Evolutionary conservation across 192 early-diverging fungal species (phyloP), one percentile per base, ranked within the genome.

Genomic region (Dissophora ornata): DNA sequence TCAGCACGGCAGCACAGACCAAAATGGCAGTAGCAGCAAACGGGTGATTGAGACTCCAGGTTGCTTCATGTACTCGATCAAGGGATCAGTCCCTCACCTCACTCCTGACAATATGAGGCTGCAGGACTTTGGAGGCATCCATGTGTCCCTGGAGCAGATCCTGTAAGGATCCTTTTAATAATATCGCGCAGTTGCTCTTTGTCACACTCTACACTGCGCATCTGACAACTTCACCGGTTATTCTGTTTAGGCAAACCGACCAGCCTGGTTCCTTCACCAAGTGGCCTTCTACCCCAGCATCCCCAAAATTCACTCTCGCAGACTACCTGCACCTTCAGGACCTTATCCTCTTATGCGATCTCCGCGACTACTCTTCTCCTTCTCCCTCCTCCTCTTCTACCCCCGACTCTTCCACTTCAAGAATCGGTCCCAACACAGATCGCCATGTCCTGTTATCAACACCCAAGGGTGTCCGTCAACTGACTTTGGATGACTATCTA

Each of bases 21-120:
- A 69, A 28, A 15, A 54, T 22, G 21, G 38, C 21, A 18, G 25
- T 40, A 48, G n/a, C 11, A 44, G 32, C 28, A 75, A 71, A 44
- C 59, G 69, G 9, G 32, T 47, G 30, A 62, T 82, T 33, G 53
- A 79, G 36, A 88, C 87, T n/a, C 87, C 87, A 32, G 84, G 83
- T 34, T 86, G 80, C 62, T 53, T 88, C 25, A 69, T 81, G 38
- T 85, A 84, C 52, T 86, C 83, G 3, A 54, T 57, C 55, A 81
- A 82, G 22, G 87, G 87, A 18, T 75, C 83, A 8, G 85, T 88
- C 9, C 85, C 82, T 25, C 87, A 88, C 62, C 66, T 88, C 53
- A 82, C 85, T 9, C 70, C 83, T 2, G 85, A 88, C 30, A 86
- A 80, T 51, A 45, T 86, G 61, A 60, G 75, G 8, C 41, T 50